Base-by-base conservation (phyloP, 306 rosid genomes). In the Casuarina cunninghamiana region DNA sequence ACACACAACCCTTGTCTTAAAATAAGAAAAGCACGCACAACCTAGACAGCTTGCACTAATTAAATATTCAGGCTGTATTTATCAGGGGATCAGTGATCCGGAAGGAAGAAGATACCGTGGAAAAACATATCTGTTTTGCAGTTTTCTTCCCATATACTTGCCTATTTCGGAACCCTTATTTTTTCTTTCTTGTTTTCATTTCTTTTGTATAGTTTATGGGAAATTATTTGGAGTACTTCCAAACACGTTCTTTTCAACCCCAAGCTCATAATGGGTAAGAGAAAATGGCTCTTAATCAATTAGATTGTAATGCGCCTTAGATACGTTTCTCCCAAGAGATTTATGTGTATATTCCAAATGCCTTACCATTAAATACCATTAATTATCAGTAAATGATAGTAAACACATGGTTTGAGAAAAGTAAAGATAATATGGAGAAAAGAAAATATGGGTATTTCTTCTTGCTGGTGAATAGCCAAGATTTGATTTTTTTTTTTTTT, bases 31-130 rank as follows among this genome's bases (percentile, higher is more conserved):
- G 75, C 75, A 58, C 73, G 73, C 77, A 81, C 85, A 80, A 26
- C 66, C 78, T 75, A 66, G 77, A 82, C 91, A 82, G 86, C 87
- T 83, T 74, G 84, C 82, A 72, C 81, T 81, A 61, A 77, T 81
- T 84, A 54, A 81, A 78, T 72, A 82, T 42, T 80, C 48, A 1
- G 41, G 39, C 7, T 79, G 43, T 73, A 68, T 78, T 62, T 46
- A 41, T 58, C 78, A 69, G 61, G 55, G 75, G 78, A 82, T 72
- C 86, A 54, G 44, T 66, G 70, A 17, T n/a, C 19, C 5, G 6
- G 10, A 7, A 55, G 35, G 2, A 8, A 57, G 21, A 69, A 63
- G 83, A 79, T 88, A 78, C 65, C 62, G 57, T 72, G 17, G n/a
- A 10, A 26, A 26, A 26, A 26, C 32, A 26, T 26, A 26, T 26